Evolutionary conservation across 192 early-diverging fungal genomes (phyloP), one percentile per base, ranked within the genome.

Genomic region (Coemansia sp.): DNA sequence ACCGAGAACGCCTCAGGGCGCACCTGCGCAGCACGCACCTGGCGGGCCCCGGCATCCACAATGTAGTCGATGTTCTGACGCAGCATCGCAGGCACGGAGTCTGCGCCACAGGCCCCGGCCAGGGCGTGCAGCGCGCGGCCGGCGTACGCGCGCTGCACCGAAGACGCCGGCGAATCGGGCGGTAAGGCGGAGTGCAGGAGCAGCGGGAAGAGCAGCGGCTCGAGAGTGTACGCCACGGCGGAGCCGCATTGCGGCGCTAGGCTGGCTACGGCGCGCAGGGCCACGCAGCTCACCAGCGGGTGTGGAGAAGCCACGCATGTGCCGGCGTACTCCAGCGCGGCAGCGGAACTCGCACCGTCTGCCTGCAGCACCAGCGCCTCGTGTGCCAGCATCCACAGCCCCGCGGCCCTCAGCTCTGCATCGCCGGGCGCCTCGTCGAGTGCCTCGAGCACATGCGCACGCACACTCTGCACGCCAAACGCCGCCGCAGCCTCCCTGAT

Each of bases 1-100:
- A 77, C 66, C 11, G 45, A 24, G 43, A 77, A 77, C 13, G 63
- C 67, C 1, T 42, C 39, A 10, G 67, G 73, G 22, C 63, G 56
- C 22, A 77, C 21, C 4, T 65, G 59, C 5, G 66, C 55, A n/a
- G 59, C n/a, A 49, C 67, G 63, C n/a, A 77, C 34, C 41, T 69
- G 67, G 19, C 50, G 63, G 37, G 73, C 58, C 15, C 73, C 69
- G 14, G 59, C 73, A 40, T 77, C 73, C 34, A 77, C 64, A 7
- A 77, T 77, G 41, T 77, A 77, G 40, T 77, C 73, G 9, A 77
- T 40, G 40, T 77, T 77, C 10, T 50, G 42, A 11, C 40, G 53
- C 12, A 77, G 56, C 73, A 77, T 57, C 5, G 59, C 49, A 13
- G 67, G 37, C 13, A 77, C 43, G 2, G 57, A 52, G 1, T 3